phyloP scores from a whole-genome alignment of 805 yeast species.

The Kluyveromyces nonfermentans region DNA sequence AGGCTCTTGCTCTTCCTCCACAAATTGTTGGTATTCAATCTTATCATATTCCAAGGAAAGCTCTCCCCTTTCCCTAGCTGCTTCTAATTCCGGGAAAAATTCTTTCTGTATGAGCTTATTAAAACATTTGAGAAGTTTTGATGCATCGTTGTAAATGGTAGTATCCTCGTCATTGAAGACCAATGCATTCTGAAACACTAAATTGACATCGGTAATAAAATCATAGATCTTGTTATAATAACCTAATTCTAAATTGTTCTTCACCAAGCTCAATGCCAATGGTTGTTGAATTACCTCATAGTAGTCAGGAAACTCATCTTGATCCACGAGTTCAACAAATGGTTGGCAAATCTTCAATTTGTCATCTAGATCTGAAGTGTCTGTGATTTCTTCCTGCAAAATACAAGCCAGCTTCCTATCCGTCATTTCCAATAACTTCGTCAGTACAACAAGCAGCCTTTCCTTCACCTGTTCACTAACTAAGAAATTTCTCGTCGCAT shows the following conservation, averaged over 20 bases:
- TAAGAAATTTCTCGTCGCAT: conserved; percentile 24
- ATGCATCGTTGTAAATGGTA: conserved; percentile 63
- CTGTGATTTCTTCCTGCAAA: conserved; percentile 11
- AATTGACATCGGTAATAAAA: conserved; percentile 47
- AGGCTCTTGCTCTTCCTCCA: conserved; percentile 11
- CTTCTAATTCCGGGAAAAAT: conserved; percentile 22
- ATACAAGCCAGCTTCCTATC: conserved; percentile 14
- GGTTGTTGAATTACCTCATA: conserved; percentile 63
- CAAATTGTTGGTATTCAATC: conserved; percentile 22
- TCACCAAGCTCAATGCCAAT: conserved; percentile 57
- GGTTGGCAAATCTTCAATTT: conserved; percentile 46
- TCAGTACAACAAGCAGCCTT: conserved; percentile 12
- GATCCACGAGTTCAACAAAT: conserved; percentile 65
- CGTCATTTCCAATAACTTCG: conserved; percentile 23
- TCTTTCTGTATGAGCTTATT: conserved; percentile 23
- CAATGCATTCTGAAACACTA: conserved; percentile 73
- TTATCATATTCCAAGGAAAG: conserved; percentile 23
- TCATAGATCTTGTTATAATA: conserved; percentile 46
- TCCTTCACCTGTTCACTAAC: conserved; percentile 20
- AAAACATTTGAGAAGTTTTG: conserved; percentile 45
- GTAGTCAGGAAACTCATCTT: conserved; percentile 70
- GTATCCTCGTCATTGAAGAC: conserved; percentile 67
- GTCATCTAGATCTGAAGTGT: conserved; percentile 17
- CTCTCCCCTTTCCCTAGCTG: conserved; percentile 26
- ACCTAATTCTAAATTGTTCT: conserved; percentile 41